A percentile compares a stretch with the other conserved stretches of the same genome.
These are phyloP conservation scores for Pichia insulana DNA, from an alignment of 805 yeast species.

Conservation along the genomic window DNA sequence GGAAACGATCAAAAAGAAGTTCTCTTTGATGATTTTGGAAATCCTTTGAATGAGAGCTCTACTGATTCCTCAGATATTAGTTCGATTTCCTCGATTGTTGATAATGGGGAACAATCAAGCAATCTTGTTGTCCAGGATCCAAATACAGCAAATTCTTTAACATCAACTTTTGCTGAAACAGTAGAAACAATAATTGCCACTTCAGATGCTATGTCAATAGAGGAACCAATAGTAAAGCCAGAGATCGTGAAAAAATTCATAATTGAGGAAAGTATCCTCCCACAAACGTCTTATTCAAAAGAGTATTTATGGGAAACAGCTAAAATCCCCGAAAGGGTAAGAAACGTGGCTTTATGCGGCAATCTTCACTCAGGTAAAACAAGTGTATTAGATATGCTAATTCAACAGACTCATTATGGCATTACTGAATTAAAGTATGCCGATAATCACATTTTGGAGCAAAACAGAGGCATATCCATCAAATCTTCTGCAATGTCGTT, in stretches of 20 bases:
- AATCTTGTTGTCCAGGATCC: constrained; percentile 33
- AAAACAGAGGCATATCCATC: constrained; percentile 60
- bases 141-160: constrained; percentile 36
- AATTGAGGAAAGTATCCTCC: constrained; percentile 46
- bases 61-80: constrained; percentile 33
- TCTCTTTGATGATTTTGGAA: constrained; percentile 78
- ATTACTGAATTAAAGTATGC: constrained; percentile 42
- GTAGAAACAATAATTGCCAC: constrained; percentile 54
- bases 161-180: constrained; percentile 45
- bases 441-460: constrained; percentile 64
- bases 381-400: constrained; percentile 58
- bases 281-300: constrained; percentile 52
- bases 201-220: constrained; percentile 36
- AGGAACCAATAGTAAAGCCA: constrained; percentile 62
- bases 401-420: constrained; percentile 55
- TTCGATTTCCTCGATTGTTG: not conserved
- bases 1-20: constrained; percentile 38
- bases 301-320: constrained; percentile 47
- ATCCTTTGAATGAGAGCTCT: constrained; percentile 43
- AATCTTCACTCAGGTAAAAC: constrained; percentile 83
- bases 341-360: constrained; percentile 78
- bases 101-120: constrained; percentile 5
- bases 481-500: constrained; percentile 55
- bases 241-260: constrained; percentile 32
- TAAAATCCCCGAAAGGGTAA: constrained; percentile 49